These are phyloP conservation scores for Tilletia indica DNA, from an alignment of 1,284 basidiomycete species.

Conservation along the genomic window DNA sequence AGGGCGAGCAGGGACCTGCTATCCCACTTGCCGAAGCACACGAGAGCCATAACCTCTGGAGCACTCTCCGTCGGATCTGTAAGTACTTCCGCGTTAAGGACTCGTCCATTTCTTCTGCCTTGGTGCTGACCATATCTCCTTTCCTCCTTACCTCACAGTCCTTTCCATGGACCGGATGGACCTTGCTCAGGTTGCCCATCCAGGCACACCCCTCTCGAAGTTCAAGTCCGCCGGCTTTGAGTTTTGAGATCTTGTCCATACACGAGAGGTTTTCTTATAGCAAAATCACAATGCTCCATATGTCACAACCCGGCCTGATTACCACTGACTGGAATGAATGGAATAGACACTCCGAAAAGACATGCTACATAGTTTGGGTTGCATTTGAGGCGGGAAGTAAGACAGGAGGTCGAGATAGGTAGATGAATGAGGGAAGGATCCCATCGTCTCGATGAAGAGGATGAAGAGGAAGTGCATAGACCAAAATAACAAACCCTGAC, in stretches of 20 bases:
- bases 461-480: no score
- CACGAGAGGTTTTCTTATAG: no score
- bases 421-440: no score
- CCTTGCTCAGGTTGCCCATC: conserved; percentile 60
- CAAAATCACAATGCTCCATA: no score
- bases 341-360: no score
- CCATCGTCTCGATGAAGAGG: no score
- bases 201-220: conserved; percentile 64
- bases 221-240: conserved; percentile 82
- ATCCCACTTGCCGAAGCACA: conserved; percentile 46
- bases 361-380: no score
- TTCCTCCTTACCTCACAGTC: conserved; percentile 25
- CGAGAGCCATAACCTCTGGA: conserved; percentile 72
- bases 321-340: no score
- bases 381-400: no score
- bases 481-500: no score
- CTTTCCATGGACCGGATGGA: conserved; percentile 59
- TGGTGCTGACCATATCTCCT: neutral
- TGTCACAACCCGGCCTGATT: no score
- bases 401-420: no score
- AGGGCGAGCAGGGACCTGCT: conserved; percentile 30
- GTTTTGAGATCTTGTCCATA: conserved; percentile 61
- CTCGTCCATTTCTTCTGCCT: neutral
- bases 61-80: conserved; percentile 76
- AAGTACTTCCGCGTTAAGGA: neutral